Evolutionary conservation across 352 stramenopile genomes (phyloP).

Genomic region (Phytophthora pseudosyringae): DNA sequence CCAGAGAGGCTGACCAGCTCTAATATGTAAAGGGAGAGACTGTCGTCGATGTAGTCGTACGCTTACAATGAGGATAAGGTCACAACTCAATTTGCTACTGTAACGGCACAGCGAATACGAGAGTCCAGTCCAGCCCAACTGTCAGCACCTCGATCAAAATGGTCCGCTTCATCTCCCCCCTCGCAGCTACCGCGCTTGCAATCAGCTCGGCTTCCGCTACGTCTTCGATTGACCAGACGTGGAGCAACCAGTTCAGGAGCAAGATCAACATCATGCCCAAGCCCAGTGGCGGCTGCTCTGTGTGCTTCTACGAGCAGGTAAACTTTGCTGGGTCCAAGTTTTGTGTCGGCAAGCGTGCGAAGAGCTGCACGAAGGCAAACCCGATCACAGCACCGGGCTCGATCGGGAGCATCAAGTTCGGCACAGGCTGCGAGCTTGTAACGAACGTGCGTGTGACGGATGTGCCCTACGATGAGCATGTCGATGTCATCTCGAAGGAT

Average conservation of each 20-base stretch:
- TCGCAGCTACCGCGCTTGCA: conserved; percentile 4
- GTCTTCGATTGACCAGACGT: conserved; percentile 15
- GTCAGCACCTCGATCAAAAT: conserved; percentile 17
- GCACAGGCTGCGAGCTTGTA: conserved; percentile 41
- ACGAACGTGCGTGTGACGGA: conserved; percentile 49
- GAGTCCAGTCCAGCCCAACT: neutral
- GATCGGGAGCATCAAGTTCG: conserved; percentile 59
- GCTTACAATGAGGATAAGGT: neutral
- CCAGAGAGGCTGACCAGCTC: conserved; percentile 4
- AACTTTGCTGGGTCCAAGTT: conserved; percentile 40
- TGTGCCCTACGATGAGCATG: conserved; percentile 40
- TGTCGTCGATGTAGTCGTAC: neutral
- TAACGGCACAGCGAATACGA: neutral
- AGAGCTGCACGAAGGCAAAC: conserved; percentile 35
- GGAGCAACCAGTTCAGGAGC: conserved; percentile 37
- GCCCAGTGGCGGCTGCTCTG: conserved; percentile 28
- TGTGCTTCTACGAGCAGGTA: conserved; percentile 53
- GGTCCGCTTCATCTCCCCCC: conserved; percentile 7
- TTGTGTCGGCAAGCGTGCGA: conserved; percentile 44
- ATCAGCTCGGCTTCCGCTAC: conserved; percentile 17
- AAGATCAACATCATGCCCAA: conserved; percentile 36
- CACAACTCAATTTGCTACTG: conserved; percentile 28
- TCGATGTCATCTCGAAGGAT: conserved; percentile 39
- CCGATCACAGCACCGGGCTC: conserved; percentile 41
- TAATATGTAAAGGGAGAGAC: conserved; percentile 24